These are phyloP conservation scores for Cyclotella choctawhatcheeana DNA, from an alignment of 108 stramenopile species.

Conservation along the genomic window DNA sequence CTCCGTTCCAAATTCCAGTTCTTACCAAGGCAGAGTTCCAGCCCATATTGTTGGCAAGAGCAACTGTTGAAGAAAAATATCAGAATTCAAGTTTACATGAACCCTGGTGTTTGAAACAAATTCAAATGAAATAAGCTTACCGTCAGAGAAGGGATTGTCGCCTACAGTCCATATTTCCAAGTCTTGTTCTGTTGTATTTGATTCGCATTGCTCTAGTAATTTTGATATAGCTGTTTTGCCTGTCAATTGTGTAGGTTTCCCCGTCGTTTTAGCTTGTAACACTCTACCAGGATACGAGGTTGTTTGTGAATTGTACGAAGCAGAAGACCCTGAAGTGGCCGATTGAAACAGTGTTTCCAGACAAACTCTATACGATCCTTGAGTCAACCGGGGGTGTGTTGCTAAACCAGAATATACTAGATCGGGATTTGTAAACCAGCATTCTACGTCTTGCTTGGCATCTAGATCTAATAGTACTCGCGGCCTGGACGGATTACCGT, in stretches of 20 bases:
- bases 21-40: slow-evolving; percentile 27
- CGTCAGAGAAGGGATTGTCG: slow-evolving; percentile 27
- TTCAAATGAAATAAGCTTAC: background rate
- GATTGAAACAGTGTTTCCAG: slow-evolving; percentile 21
- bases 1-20: slow-evolving; percentile 30
- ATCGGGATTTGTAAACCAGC: slow-evolving; percentile 25
- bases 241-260: slow-evolving; percentile 20
- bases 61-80: too few species aligned
- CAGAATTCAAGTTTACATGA: too few species aligned
- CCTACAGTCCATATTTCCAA: slow-evolving; percentile 36
- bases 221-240: slow-evolving; percentile 23
- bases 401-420: slow-evolving; percentile 29
- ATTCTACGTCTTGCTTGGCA: slow-evolving; percentile 17
- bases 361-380: slow-evolving; percentile 25
- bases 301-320: slow-evolving; percentile 3
- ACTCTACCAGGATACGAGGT: background rate
- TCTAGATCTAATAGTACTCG: slow-evolving; percentile 5
- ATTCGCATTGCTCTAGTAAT: slow-evolving; percentile 16
- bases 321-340: slow-evolving; percentile 6
- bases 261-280: slow-evolving; percentile 13
- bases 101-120: too few species aligned
- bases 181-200: slow-evolving; percentile 9
- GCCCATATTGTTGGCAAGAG: slow-evolving; percentile 18
- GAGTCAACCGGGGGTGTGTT: slow-evolving; percentile 20
- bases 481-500: slow-evolving; percentile 11